phyloP scores from a whole-genome alignment of 352 stramenopile genomes.

The Pythium brassicae region DNA sequence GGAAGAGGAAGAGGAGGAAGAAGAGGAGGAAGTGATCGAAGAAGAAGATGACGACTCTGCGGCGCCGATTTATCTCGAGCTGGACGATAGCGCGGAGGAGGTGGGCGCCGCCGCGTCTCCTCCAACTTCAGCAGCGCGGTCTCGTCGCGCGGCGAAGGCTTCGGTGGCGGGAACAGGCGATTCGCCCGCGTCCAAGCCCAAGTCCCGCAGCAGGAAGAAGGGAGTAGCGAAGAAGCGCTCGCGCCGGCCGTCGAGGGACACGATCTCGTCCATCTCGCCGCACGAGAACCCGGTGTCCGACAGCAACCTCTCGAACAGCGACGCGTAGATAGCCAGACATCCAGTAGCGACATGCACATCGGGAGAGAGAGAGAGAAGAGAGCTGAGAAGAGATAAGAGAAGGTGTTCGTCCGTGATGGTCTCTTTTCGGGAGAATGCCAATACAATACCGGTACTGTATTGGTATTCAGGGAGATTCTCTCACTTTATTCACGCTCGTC shows the following conservation, averaged over 20 bases:
- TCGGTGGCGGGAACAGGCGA: background rate
- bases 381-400: background rate
- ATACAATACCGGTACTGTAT: too few relatives aligned
- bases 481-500: too few relatives aligned
- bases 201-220: slow-evolving; percentile 10
- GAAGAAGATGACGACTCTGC: slow-evolving; percentile 1
- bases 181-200: background rate
- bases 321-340: background rate
- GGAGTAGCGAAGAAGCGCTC: slow-evolving; percentile 4
- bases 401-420: background rate
- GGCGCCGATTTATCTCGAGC: background rate
- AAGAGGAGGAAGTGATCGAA: slow-evolving; percentile 7
- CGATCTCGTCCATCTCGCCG: slow-evolving; percentile 13
- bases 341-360: too few relatives aligned
- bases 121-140: background rate
- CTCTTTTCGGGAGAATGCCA: too few relatives aligned
- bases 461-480: too few relatives aligned
- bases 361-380: background rate
- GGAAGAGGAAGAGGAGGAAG: slow-evolving; percentile 5
- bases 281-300: slow-evolving; percentile 14
- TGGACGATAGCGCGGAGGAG: background rate
- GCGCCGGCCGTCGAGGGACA: slow-evolving; percentile 7
- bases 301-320: slow-evolving; percentile 11
- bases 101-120: background rate
- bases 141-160: background rate